Percentiles rank a stretch among this genome's conserved stretches.
phyloP scores from a whole-genome alignment of 768 basidiomycete genomes.

The Collybia sordida region DNA sequence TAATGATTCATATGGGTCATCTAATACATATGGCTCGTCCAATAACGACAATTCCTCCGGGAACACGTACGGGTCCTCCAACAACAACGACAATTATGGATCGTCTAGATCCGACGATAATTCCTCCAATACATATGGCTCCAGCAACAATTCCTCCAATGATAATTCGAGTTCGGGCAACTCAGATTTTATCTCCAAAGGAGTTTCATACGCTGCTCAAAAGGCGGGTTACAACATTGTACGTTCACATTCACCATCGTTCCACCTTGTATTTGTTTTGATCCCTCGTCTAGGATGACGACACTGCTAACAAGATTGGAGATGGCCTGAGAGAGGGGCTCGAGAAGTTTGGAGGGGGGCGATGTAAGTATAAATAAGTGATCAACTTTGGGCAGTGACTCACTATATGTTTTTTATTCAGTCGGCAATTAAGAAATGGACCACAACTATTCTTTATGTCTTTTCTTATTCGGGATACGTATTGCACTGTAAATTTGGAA shows the following conservation, averaged over 20 bases:
- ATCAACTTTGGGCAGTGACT: too few species aligned
- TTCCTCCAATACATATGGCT: conserved; percentile 13
- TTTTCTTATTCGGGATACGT: too few species aligned
- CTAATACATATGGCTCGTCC: conserved; percentile 2
- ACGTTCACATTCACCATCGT: conserved; percentile 14
- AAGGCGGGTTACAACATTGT: conserved; percentile 48
- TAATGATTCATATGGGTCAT: conserved; percentile 20
- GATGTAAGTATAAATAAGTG: conserved; percentile 12
- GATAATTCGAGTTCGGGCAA: conserved; percentile 7
- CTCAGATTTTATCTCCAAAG: conserved; percentile 34
- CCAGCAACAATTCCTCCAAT: conserved; percentile 15
- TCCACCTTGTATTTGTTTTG: background rate
- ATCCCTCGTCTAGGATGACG: conserved; percentile 26
- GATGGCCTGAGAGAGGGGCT: conserved; percentile 33
- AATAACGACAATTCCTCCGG: conserved; percentile 5
- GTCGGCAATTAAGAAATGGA: background rate
- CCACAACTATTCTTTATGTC: too few species aligned
- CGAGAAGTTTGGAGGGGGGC: conserved; percentile 34
- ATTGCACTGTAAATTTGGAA: too few species aligned
- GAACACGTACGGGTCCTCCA: conserved; percentile 1
- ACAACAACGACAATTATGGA: conserved; percentile 15
- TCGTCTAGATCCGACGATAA: conserved; percentile 12
- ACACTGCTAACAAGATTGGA: conserved; percentile 37
- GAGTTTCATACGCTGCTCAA: conserved; percentile 34
- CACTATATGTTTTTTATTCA: background rate